Percentiles rank a stretch among this genome's conserved stretches.
phyloP scores from a whole-genome alignment of 176 grass and related monocot genomes.

The Paspalum vaginatum region DNA sequence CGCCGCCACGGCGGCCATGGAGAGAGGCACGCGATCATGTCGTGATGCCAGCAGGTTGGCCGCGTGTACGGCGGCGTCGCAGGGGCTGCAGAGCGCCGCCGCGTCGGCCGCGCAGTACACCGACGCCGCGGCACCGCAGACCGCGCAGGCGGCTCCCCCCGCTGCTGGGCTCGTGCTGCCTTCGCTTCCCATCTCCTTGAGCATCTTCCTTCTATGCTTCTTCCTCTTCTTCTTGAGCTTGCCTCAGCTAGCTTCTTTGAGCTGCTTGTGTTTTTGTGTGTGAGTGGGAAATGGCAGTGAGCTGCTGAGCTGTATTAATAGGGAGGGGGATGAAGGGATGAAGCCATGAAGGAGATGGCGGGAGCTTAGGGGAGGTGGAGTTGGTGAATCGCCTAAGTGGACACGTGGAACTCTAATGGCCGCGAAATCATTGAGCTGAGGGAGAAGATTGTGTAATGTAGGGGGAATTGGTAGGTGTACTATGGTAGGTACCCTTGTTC shows the following conservation, averaged over 20 bases:
- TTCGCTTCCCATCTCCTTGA: conserved; percentile 44
- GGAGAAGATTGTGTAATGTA: background rate
- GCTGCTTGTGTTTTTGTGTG: conserved; percentile 11
- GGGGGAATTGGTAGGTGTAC: conserved; percentile 40
- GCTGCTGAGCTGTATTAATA: conserved; percentile 57
- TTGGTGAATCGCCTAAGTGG: conserved; percentile 35
- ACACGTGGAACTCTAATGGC: conserved; percentile 48
- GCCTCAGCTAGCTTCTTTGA: background rate
- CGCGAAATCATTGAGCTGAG: conserved; percentile 16
- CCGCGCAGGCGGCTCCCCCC: conserved; percentile 38
- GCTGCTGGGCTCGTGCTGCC: conserved; percentile 32
- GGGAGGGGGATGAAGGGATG: background rate
- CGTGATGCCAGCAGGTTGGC: conserved; percentile 46
- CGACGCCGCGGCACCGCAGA: conserved; percentile 40
- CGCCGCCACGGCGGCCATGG: conserved; percentile 12
- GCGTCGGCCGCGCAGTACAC: conserved; percentile 62
- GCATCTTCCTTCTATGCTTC: background rate
- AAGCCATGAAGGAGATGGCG: background rate
- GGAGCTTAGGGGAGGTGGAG: conserved; percentile 30
- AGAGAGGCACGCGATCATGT: conserved; percentile 54
- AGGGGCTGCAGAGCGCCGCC: conserved; percentile 57
- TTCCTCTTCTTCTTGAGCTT: background rate
- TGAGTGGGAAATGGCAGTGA: conserved; percentile 43
- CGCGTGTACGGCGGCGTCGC: conserved; percentile 60
- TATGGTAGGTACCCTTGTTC: conserved; percentile 45